These are phyloP conservation scores for Canna indica DNA, from an alignment of 176 grass and related monocot genomes.

Conservation along the genomic window DNA sequence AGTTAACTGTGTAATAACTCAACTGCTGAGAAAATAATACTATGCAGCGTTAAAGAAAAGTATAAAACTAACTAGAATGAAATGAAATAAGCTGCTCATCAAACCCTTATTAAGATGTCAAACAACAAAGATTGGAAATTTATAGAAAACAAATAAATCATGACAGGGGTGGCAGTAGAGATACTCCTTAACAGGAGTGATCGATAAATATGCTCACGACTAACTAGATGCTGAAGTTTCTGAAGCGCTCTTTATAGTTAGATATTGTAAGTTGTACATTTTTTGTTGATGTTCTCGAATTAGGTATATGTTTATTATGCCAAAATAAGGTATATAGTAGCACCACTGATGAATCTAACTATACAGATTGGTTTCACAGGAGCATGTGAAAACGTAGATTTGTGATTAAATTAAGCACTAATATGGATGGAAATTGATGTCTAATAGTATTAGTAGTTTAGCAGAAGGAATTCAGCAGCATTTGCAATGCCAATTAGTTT, in stretches of 20 bases:
- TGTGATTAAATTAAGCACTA: background rate
- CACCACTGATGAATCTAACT: background rate
- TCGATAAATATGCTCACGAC: too few relatives aligned
- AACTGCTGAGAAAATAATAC: too few relatives aligned
- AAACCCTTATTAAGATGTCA: background rate
- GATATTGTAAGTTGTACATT: background rate
- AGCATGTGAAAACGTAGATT: background rate
- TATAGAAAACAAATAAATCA: background rate
- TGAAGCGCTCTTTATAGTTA: background rate
- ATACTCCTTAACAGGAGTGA: too few relatives aligned
- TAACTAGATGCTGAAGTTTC: too few relatives aligned
- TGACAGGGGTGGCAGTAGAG: background rate
- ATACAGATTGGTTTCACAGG: background rate
- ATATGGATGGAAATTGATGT: background rate
- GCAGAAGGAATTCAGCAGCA: background rate
- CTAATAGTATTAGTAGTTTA: background rate
- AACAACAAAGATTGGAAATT: background rate
- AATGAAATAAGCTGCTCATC: background rate
- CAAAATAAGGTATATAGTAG: background rate
- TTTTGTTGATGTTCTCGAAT: background rate
- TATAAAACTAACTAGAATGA: too few relatives aligned
- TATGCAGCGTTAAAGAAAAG: too few relatives aligned
- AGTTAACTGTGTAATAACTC: too few relatives aligned
- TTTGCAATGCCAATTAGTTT: too few relatives aligned
- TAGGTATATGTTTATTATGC: background rate